Conservation (phyloP, 768 basidiomycete species). For the Tricholoma saponaceum region DNA sequence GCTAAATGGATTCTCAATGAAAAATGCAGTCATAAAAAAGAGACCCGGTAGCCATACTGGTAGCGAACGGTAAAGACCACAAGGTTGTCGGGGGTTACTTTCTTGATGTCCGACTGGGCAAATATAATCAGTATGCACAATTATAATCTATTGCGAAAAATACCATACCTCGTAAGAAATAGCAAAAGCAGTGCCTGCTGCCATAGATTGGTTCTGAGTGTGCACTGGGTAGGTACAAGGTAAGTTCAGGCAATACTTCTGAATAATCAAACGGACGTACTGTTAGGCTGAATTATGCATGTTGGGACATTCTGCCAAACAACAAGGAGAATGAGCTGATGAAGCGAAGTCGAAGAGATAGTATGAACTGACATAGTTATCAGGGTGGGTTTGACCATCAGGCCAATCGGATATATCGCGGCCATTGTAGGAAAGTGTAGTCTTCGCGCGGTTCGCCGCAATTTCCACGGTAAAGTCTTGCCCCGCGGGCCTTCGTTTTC, state of each 20-base stretch:
- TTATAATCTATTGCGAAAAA: neutral
- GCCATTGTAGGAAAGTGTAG: conserved; percentile 39
- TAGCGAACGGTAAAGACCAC: conserved; percentile 49
- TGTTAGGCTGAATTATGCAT: conserved; percentile 47
- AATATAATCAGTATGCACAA: neutral
- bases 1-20: conserved; percentile 23
- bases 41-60: conserved; percentile 29
- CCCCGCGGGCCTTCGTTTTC: conserved; percentile 42
- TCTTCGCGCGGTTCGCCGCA: conserved; percentile 45
- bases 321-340: neutral
- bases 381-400: conserved; percentile 39
- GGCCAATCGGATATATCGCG: conserved; percentile 38
- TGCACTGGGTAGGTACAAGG: conserved; percentile 35
- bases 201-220: conserved; percentile 45
- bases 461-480: conserved; percentile 45
- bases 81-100: conserved; percentile 45
- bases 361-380: conserved; percentile 37
- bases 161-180: conserved; percentile 44
- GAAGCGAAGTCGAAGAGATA: neutral
- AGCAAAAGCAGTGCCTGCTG: conserved; percentile 53
- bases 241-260: neutral
- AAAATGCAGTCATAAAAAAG: neutral
- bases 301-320: conserved; percentile 27
- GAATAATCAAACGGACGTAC: conserved; percentile 28
- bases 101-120: conserved; percentile 40